These are phyloP conservation scores for Ascochyta koolunga DNA, from an alignment of 2,329 filamentous ascomycete genomes.

Conservation along the genomic window DNA sequence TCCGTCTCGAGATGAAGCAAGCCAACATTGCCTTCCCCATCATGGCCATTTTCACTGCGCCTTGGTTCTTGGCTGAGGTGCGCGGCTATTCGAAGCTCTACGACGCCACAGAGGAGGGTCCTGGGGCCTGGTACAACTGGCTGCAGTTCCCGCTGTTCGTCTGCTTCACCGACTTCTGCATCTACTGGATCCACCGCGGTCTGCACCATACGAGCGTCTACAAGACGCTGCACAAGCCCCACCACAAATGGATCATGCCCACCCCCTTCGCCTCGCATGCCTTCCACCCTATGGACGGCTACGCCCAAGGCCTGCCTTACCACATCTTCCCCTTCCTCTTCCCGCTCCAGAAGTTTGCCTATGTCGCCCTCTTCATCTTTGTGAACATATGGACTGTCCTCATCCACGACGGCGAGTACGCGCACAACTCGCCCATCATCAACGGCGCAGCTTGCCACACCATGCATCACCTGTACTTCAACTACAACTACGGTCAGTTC, in stretches of 20 bases:
- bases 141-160: conserved; percentile 88
- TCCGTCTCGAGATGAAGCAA: conserved; percentile 83
- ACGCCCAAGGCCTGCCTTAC: conserved; percentile 86
- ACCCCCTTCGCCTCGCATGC: conserved; percentile 91
- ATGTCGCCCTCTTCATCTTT: conserved; percentile 83
- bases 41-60: conserved; percentile 82
- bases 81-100: conserved; percentile 87
- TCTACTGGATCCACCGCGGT: conserved; percentile 90
- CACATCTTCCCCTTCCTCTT: conserved; percentile 93
- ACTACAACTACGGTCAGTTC: conserved; percentile 90
- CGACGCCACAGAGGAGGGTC: conserved; percentile 75
- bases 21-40: conserved; percentile 76
- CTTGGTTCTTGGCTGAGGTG: conserved; percentile 82
- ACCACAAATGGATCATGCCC: conserved; percentile 99
- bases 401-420: conserved; percentile 95
- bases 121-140: conserved; percentile 77
- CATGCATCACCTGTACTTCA: conserved; percentile 77
- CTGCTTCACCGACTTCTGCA: conserved; percentile 84
- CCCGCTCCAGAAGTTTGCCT: conserved; percentile 89
- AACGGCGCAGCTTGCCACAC: conserved; percentile 96
- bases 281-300: conserved; percentile 94
- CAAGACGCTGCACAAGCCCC: conserved; percentile 91
- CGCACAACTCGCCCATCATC: conserved; percentile 86
- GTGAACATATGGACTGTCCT: conserved; percentile 98
- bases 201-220: conserved; percentile 83